These are phyloP conservation scores for Tetracladium maxilliforme DNA, from an alignment of 2,329 filamentous ascomycete species.

Conservation along the genomic window DNA sequence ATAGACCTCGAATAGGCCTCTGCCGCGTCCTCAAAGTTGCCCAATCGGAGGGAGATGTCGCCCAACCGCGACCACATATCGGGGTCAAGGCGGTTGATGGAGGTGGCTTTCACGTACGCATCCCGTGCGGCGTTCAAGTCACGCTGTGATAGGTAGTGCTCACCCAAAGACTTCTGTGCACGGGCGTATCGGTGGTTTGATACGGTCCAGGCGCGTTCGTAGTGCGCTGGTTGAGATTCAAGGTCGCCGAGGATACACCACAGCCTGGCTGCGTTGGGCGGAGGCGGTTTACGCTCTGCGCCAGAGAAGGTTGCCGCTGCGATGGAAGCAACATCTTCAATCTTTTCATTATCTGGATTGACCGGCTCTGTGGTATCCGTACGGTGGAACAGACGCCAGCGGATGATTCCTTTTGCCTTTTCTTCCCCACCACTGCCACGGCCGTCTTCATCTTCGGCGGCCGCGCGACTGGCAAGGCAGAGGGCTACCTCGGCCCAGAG, in stretches of 20 bases:
- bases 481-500: constrained; percentile 93
- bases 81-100: constrained; percentile 67
- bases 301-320: too few species aligned
- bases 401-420: constrained; percentile 63
- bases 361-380: constrained; percentile 40
- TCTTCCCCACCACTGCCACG: constrained; percentile 60
- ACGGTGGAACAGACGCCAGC: constrained; percentile 64
- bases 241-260: constrained; percentile 92
- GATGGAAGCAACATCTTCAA: constrained; percentile 27
- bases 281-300: constrained; percentile 52
- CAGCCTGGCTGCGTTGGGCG: constrained; percentile 70
- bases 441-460: constrained; percentile 51
- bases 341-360: constrained; percentile 40
- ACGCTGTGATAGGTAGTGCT: constrained; percentile 54
- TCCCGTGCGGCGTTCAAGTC: constrained; percentile 56
- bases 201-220: constrained; percentile 76
- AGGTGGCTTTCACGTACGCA: constrained; percentile 65
- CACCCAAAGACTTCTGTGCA: constrained; percentile 75
- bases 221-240: constrained; percentile 59
- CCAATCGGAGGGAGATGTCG: constrained; percentile 70
- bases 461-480: constrained; percentile 44
- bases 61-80: constrained; percentile 83
- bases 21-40: constrained; percentile 62
- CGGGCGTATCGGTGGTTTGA: constrained; percentile 70
- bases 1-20: constrained; percentile 76